A percentile compares a stretch with the other conserved stretches of the same genome.
Conservation (phyloP, 2,329 filamentous ascomycete genomes). For the Cladorrhinum sp. region DNA sequence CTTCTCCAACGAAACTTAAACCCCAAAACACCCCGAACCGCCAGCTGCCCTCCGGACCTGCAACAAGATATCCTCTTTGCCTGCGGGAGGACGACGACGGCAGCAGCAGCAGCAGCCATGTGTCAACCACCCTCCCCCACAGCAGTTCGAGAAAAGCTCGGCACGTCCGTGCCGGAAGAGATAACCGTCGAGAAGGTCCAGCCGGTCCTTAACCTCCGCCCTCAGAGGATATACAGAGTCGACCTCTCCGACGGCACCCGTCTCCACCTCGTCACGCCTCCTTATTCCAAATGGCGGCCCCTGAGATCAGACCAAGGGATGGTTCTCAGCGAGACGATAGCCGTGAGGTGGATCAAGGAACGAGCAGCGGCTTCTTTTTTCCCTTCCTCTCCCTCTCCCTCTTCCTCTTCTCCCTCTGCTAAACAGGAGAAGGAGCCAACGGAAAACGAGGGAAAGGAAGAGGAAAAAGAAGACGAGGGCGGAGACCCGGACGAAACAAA, state of each 20-base stretch:
- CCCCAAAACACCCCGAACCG: background rate
- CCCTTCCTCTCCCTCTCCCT: background rate
- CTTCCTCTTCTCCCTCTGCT: background rate
- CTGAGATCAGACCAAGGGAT: conserved; percentile 47
- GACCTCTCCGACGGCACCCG: conserved; percentile 40
- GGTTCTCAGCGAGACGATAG: conserved; percentile 42
- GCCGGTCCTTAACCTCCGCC: conserved; percentile 36
- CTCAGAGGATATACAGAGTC: conserved; percentile 43
- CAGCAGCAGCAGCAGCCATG: conserved; percentile 29
- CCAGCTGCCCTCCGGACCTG: background rate
- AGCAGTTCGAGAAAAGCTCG: conserved; percentile 37
- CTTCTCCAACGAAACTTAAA: background rate
- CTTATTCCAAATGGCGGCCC: conserved; percentile 40
- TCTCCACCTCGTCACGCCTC: conserved; percentile 44
- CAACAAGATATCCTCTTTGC: conserved; percentile 10
- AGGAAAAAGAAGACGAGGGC: background rate
- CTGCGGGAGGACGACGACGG: background rate
- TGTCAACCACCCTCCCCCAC: conserved; percentile 32
- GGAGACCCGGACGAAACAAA: background rate
- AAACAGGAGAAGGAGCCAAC: background rate
- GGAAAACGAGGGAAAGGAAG: background rate
- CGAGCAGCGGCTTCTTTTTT: conserved; percentile 8
- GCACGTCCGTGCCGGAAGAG: conserved; percentile 29
- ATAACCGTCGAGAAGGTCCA: conserved; percentile 34
- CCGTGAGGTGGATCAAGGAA: conserved; percentile 45